Percentiles rank a stretch among this genome's conserved stretches.
Evolutionary conservation across 2,329 filamentous ascomycete species (phyloP).

Genomic region (Colletotrichum orbiculare): DNA sequence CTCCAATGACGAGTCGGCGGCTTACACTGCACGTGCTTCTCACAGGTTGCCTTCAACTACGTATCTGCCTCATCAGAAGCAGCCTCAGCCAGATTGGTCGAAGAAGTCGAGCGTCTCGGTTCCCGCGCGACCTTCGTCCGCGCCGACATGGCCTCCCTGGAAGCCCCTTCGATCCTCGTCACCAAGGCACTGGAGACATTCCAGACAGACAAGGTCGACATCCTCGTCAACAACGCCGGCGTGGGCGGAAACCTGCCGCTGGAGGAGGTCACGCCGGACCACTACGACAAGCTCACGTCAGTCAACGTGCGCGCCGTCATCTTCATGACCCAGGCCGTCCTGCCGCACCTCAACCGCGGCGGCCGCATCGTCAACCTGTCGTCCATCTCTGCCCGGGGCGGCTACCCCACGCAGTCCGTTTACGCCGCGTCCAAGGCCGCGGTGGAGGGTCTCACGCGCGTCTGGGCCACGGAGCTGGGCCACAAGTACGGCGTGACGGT

Average conservation of each 20-base stretch:
- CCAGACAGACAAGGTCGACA: slow-evolving; percentile 21
- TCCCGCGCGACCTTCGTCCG: slow-evolving; percentile 13
- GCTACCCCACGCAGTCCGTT: slow-evolving; percentile 43
- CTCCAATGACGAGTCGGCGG: not conserved
- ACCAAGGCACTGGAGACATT: not conserved
- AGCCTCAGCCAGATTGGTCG: slow-evolving; percentile 2
- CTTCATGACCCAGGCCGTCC: slow-evolving; percentile 46
- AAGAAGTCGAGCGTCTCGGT: slow-evolving; percentile 17
- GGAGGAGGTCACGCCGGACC: slow-evolving; percentile 20
- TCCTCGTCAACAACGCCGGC: slow-evolving; percentile 26
- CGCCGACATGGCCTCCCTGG: slow-evolving; percentile 17
- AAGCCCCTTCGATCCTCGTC: slow-evolving; percentile 11
- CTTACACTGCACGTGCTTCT: not conserved
- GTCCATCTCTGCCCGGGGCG: slow-evolving; percentile 45
- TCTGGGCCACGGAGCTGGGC: slow-evolving; percentile 48
- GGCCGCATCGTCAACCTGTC: slow-evolving; percentile 50
- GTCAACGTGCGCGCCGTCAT: slow-evolving; percentile 38
- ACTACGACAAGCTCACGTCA: slow-evolving; percentile 21
- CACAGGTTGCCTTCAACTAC: slow-evolving; percentile 28
- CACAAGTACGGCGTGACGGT: slow-evolving; percentile 43
- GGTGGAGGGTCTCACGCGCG: slow-evolving; percentile 42
- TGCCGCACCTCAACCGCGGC: slow-evolving; percentile 43
- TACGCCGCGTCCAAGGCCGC: slow-evolving; percentile 51
- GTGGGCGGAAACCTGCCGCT: slow-evolving; percentile 10
- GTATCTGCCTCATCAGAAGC: slow-evolving; percentile 20